Percentiles rank a stretch among this genome's conserved stretches.
Evolutionary conservation across 2,329 filamentous ascomycete genomes (phyloP).

Genomic region (Ophiostoma novo-ulmi): DNA sequence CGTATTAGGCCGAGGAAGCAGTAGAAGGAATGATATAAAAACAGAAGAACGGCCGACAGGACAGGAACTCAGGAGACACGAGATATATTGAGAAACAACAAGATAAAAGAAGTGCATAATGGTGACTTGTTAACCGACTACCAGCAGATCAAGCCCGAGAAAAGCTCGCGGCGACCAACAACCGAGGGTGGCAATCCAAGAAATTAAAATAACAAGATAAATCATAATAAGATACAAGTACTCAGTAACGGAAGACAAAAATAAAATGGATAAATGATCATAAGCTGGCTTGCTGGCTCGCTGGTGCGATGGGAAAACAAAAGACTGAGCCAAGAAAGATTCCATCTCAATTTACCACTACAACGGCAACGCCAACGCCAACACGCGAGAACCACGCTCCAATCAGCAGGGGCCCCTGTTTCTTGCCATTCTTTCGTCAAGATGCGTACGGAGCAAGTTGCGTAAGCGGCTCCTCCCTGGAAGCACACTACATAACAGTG

Average conservation of each 20-base stretch:
- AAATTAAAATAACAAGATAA: neutral
- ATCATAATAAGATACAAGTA: neutral
- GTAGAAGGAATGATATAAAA: neutral
- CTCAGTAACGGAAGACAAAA: neutral
- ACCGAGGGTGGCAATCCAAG: neutral
- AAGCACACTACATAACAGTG: slow-evolving; percentile 3
- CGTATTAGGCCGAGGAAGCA: neutral
- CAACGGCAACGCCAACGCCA: neutral
- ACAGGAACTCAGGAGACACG: neutral
- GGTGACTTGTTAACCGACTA: no score
- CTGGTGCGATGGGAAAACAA: neutral
- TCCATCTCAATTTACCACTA: neutral
- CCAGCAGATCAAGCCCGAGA: neutral
- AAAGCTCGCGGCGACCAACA: neutral
- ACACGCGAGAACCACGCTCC: slow-evolving; percentile 15
- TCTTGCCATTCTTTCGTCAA: neutral
- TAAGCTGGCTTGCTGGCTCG: neutral
- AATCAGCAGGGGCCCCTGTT: slow-evolving; percentile 13
- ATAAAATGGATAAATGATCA: neutral
- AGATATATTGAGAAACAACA: neutral
- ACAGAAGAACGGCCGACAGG: slow-evolving; percentile 10
- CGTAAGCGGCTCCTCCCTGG: slow-evolving; percentile 12
- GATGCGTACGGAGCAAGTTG: neutral
- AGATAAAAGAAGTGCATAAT: slow-evolving; percentile 2
- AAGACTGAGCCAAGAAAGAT: neutral